These are phyloP conservation scores for Amanita rimosa DNA, from an alignment of 768 basidiomycete genomes.

Conservation along the genomic window DNA sequence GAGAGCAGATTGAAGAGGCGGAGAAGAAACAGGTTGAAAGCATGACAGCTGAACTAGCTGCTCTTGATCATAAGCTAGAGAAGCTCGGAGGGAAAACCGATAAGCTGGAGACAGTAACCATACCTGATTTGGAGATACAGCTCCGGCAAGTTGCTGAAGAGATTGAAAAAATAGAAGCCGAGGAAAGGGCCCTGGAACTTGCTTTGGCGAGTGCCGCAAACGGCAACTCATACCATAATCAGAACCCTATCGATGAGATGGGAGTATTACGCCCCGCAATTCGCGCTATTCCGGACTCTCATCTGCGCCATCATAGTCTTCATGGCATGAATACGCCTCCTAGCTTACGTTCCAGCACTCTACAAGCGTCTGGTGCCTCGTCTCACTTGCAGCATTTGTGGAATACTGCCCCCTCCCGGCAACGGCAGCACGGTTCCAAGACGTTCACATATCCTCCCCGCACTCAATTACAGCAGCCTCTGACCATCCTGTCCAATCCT, in stretches of 20 bases:
- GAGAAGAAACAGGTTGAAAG: constrained; percentile 44
- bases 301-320: neutral
- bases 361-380: neutral
- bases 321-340: neutral
- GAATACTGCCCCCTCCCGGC: neutral
- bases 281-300: neutral
- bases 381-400: neutral
- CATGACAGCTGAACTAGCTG: constrained; percentile 46
- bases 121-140: constrained; percentile 62
- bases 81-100: constrained; percentile 54
- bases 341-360: neutral
- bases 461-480: neutral
- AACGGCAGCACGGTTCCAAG: neutral
- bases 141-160: constrained; percentile 49
- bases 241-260: constrained; percentile 3
- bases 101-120: constrained; percentile 43
- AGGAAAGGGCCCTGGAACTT: constrained; percentile 19
- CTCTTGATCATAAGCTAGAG: constrained; percentile 53
- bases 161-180: constrained; percentile 34
- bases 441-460: constrained; percentile 2
- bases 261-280: constrained; percentile 1
- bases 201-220: neutral
- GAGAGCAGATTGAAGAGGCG: constrained; percentile 34
- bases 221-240: constrained; percentile 4
- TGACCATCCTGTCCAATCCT: constrained; percentile 2